phyloP scores from a whole-genome alignment of 139 green algal genomes.

The Volvox reticuliferus region DNA sequence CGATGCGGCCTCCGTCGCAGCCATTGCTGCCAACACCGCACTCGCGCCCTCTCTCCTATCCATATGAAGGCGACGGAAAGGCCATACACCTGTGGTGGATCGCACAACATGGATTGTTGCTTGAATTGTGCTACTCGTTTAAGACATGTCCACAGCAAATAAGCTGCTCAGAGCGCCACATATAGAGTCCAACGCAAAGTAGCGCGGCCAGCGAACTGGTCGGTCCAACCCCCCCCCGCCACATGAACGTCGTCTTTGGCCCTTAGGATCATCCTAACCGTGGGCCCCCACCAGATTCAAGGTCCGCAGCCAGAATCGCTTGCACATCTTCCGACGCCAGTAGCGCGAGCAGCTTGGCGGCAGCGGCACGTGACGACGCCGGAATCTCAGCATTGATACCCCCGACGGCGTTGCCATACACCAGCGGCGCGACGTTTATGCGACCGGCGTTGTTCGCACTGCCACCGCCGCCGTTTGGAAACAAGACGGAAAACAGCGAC shows the following conservation, averaged over 20 bases:
- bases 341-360: not conserved
- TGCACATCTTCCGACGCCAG: not conserved
- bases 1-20: not conserved
- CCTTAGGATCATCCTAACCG: not conserved
- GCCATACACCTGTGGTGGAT: not conserved
- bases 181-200: no score
- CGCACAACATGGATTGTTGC: no score
- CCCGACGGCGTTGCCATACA: conserved; percentile 21
- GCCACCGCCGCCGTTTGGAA: not conserved
- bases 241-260: no score
- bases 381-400: not conserved
- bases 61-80: not conserved
- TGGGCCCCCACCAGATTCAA: not conserved
- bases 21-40: not conserved
- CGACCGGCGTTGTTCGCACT: not conserved
- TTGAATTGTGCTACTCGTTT: no score
- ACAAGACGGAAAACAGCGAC: no score
- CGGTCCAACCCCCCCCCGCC: no score
- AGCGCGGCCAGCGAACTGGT: no score
- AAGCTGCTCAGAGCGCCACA: no score
- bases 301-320: not conserved
- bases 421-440: conserved; percentile 35
- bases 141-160: no score
- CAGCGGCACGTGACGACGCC: not conserved
- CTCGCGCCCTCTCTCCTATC: no score